Evolutionary conservation across 352 stramenopile species (phyloP), one percentile per base, ranked within the genome.

Genomic region (Pythium angustatum): DNA sequence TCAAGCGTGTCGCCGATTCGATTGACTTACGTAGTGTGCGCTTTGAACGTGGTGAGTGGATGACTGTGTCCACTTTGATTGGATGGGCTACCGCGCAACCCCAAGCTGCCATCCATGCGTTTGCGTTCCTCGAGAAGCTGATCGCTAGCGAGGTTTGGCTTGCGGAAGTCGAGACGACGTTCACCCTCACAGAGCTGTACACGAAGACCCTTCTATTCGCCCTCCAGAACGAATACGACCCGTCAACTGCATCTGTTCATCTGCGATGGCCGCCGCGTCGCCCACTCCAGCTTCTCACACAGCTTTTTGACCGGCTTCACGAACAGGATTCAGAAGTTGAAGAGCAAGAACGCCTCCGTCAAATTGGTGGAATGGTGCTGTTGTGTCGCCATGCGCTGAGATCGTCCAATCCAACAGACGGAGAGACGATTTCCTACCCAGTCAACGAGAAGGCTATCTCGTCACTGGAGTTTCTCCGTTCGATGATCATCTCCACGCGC

Each of bases 191-290:
- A 58, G 79, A 88, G 53, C 80, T 76, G 47, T 91, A 85, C 55
- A 85, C 77, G 22, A 85, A 83, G 62, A 77, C 78, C 60, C 72
- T 89, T 19, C 71, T 88, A 66, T 89, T 90, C 22, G 81, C 81
- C 0, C 75, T 89, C 38, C 73, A 81, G 40, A 51, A 64, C 26
- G 57, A 61, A 10, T 15, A 8, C 56, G 67, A 34, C 58, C 66
- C 26, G 22, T 28, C 53, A n/a, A 33, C 21, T n/a, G 38, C 51
- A 33, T 15, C 21, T 30, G 41, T 53, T 14, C 58, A 72, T 24
- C 64, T 77, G 41, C 68, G 58, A 5, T 88, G 78, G 78, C 38
- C 65, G 9, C 43, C 55, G 0, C 74, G 70, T 3, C 69, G 77
- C 0, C 72, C 81, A 0, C 62, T 87, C 19, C 74, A 88, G 49